Evolutionary conservation across 345 rosid genomes (phyloP), one percentile per base, ranked within the genome.

Genomic region (Geranium rotundifolium): DNA sequence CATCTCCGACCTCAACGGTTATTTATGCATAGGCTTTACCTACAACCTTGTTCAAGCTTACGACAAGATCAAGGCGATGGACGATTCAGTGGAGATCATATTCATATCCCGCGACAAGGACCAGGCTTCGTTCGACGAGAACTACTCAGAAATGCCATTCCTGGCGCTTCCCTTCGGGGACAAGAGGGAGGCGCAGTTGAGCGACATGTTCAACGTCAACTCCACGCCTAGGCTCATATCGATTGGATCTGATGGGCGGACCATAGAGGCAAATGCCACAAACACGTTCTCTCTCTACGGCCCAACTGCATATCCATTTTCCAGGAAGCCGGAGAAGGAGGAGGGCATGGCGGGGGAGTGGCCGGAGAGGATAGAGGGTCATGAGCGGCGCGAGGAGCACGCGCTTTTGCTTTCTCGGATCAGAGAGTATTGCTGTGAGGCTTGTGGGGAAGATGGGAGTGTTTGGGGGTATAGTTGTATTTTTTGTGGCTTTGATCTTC

Each of bases 141-240:
- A 65, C 68, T 79, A 74, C 67, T 66, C 85, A n/a, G 72, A 71
- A 58, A 83, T 89, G 84, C 91, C 95, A 0, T 86, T 93, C 76
- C 61, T 86, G 66, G 85, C 93, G 15, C 90, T 84, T 65, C 90
- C 96, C 1, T 89, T 75, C 54, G 82, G 84, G 50, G 85, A 85
- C 69, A 65, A 65, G 9, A 83, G 91, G 81, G 84, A 79, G 69
- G 1, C 69, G 3, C 72, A 68, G 39, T 67, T 84, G 63, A 71
- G 66, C 29, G 57, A 29, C 49, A 80, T 72, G 68, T 89, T 86
- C 73, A 84, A 72, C 62, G 80, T 79, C 56, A 9, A n/a, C 34
- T 85, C 89, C 57, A 81, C 83, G 29, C 90, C 93, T 65, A 70
- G 75, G 79, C 78, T 77, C 15, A 64, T 76, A 39, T 82, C 80